Conservation (phyloP, 2,329 filamentous ascomycete genomes). For the Fusarium sp. region DNA sequence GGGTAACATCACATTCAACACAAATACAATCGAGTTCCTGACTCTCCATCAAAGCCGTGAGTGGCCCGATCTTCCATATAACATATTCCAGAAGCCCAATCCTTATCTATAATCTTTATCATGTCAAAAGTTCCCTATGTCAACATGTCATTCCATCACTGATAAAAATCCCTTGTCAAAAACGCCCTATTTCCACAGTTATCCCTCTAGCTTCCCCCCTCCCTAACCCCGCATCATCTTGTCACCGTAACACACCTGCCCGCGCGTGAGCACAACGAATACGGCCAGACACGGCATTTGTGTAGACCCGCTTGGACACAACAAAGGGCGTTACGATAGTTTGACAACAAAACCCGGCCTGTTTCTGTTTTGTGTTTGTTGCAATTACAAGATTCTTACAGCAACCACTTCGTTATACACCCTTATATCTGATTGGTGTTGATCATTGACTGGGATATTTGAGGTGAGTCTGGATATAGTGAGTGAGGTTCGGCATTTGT, state of each 20-base stretch:
- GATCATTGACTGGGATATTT: background rate
- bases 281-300: conserved; percentile 34
- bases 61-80: background rate
- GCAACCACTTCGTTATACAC: background rate
- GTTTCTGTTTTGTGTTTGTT: background rate
- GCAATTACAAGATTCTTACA: background rate
- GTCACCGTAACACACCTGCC: conserved; percentile 5
- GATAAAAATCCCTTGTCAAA: conserved; percentile 29
- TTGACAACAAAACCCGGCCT: conserved; percentile 25
- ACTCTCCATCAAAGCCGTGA: background rate
- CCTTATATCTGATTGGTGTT: background rate
- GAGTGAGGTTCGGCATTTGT: background rate
- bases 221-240: conserved; percentile 29
- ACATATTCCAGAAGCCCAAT: accelerated
- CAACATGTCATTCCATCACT: background rate
- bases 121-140: background rate
- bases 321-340: conserved; percentile 23
- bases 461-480: background rate
- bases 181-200: conserved; percentile 34
- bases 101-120: background rate
- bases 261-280: conserved; percentile 6
- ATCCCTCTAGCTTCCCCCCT: conserved; percentile 5
- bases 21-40: background rate
- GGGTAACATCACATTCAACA: background rate
- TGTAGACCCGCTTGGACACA: conserved; percentile 23